Evolutionary conservation across 768 basidiomycete species (phyloP), one percentile per base, ranked within the genome.

Genomic region (Lactarius trivialis): DNA sequence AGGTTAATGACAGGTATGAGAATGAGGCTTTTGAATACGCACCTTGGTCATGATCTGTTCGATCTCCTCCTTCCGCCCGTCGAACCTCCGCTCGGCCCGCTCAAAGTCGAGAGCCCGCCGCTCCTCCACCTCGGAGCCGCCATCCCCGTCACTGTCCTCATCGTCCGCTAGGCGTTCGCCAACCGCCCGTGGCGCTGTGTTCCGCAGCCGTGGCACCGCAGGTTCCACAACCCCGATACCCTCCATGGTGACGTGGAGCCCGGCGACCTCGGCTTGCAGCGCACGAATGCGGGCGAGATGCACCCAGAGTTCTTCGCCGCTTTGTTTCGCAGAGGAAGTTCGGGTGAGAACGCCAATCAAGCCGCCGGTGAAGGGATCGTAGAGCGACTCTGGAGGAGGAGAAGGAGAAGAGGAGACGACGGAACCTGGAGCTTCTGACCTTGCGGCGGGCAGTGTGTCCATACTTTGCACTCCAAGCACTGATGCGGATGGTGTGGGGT

Each of bases 201-300:
- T 64, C 36, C 49, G 60, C 55, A 64, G 7, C 9, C 33, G 60
- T 2, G 63, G 26, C 45, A 52, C 37, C 4, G n/a, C 37, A 8
- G 55, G 39, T 15, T 66, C 53, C 1, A 36, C 58, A 26, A 73
- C 66, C 1, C 84, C 83, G 51, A 86, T 78, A 43, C 80, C 80
- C 71, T 91, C 89, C 86, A 91, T 88, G 28, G 85, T 82, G 11
- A 85, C 73, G 69, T 91, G 89, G 81, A 88, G 82, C 65, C 75
- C 76, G 6, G 89, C 84, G 36, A 91, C 82, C 65, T 88, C 82
- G 58, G 80, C 82, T 71, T 91, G 88, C 33, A 91, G 72, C 39
- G 85, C 85, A 64, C 89, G 71, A n/a, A 91, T 85, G 49, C 78
- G 79, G 21, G 82, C 82, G 17, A 91, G 79, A 64, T 86, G 84